Base-by-base conservation (phyloP, 345 rosid species). In the Aurinia saxatilis region DNA sequence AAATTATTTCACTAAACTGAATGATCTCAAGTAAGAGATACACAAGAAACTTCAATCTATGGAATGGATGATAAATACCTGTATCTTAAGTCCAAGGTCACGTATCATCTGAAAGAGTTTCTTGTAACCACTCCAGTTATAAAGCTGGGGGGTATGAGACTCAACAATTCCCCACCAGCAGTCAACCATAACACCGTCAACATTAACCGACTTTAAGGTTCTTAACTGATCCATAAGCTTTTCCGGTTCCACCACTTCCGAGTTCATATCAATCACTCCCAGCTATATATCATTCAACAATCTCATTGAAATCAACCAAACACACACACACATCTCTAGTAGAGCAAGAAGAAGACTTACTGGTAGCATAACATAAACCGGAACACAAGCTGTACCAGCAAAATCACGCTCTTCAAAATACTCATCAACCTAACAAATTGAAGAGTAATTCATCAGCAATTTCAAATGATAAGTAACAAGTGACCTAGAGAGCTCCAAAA, bases 111-210 rank as follows among this genome's bases (percentile, higher is more conserved):
- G 86, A 68, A 87, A 87, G 18, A 93, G 95, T 75, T 75, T 78
- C 81, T 65, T 79, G 79, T 93, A 87, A 54, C 95, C 99, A 47
- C 66, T 81, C 97, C 97, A 93, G 42, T 81, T 82, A 74, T 93
- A 90, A 6, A 68, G 67, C 74, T 79, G 88, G 1, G 96, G 97
- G 23, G 82, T 73, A 60, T 82, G 81, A 23, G 79, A 75, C 82
- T 93, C 99, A 1, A 90, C 96, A 55, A 93, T 80, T 41, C 97
- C 99, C 99, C 97, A 93, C 99, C 97, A 93, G 75, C 96, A 90
- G 45, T 90, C 92, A 45, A 87, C 77, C 95, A 84, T 85, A 68
- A 90, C 79, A 37, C 97, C 97, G 76, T 90, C 99, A 38, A 88
- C 85, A 69, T 87, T 78, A 31, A 73, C 84, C 1, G 86, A 81